Conservation (phyloP, 176 grass and related monocot species). For the Bromus sterilis region DNA sequence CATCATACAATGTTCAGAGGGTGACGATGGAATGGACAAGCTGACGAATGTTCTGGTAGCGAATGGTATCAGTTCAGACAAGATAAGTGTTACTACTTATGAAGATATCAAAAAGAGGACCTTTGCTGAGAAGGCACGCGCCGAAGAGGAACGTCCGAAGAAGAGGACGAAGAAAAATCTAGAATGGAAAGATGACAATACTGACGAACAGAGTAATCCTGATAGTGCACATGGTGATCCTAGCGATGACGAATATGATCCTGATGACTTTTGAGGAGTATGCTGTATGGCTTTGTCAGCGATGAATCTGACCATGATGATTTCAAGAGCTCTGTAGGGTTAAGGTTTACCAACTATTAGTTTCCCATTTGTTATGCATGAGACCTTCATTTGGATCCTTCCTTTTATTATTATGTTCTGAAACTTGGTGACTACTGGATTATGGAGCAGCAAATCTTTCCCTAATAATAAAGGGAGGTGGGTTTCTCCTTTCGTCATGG, state of each 20-base stretch:
- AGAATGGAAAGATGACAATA: background rate
- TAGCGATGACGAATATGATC: background rate
- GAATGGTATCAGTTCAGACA: background rate
- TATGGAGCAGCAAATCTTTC: background rate
- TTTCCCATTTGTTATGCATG: background rate
- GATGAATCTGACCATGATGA: background rate
- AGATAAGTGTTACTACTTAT: constrained; percentile 2
- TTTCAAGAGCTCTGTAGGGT: background rate
- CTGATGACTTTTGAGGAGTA: background rate
- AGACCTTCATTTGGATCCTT: background rate
- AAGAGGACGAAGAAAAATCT: background rate
- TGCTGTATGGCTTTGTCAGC: background rate
- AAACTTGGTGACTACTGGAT: background rate
- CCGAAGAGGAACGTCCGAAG: background rate
- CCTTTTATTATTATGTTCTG: background rate
- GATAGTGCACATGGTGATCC: background rate
- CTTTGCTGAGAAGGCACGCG: background rate
- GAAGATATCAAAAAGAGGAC: background rate
- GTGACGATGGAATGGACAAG: background rate
- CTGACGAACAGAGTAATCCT: background rate
- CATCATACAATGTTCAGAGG: constrained; percentile 15
- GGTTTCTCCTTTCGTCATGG: too few species aligned
- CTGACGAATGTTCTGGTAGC: background rate
- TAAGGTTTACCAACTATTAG: background rate
- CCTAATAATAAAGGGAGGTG: too few species aligned